Evolutionary conservation across 768 basidiomycete species (phyloP).

Genomic region (Termitomyces titanicus): DNA sequence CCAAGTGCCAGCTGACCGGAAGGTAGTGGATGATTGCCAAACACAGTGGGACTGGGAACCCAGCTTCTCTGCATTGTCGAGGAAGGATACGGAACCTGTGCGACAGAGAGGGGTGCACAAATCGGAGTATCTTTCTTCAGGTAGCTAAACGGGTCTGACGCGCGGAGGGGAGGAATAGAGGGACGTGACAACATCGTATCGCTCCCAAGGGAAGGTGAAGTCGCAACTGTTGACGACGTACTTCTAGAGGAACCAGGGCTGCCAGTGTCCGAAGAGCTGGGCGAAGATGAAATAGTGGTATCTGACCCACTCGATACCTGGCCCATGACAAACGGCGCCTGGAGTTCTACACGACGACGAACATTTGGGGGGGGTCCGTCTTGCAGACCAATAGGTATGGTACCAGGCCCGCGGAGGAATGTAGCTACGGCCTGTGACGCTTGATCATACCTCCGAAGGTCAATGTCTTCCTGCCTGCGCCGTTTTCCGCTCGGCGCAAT

Average conservation of each 20-base stretch:
- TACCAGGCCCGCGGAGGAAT: constrained; percentile 41
- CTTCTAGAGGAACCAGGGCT: constrained; percentile 10
- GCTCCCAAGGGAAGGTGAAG: constrained; percentile 24
- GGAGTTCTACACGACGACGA: constrained; percentile 30
- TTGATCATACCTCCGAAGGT: constrained; percentile 46
- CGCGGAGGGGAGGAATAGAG: constrained; percentile 14
- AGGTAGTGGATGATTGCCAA: constrained; percentile 17
- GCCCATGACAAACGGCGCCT: neutral
- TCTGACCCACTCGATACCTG: constrained; percentile 16
- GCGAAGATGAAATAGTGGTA: constrained; percentile 14
- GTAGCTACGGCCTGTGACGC: constrained; percentile 53
- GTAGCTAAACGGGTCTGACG: constrained; percentile 60
- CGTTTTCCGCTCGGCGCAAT: constrained; percentile 39
- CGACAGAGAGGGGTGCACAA: constrained; percentile 23
- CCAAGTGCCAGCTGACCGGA: constrained; percentile 41
- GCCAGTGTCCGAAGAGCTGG: constrained; percentile 13
- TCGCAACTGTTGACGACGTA: constrained; percentile 23
- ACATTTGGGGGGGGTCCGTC: constrained; percentile 31
- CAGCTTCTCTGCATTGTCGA: constrained; percentile 33
- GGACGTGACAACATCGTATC: constrained; percentile 3
- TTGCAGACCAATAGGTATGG: constrained; percentile 18
- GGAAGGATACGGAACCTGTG: constrained; percentile 23
- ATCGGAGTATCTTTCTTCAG: constrained; percentile 37
- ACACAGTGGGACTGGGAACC: constrained; percentile 26
- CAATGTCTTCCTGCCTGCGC: constrained; percentile 52